phyloP scores from a whole-genome alignment of 768 basidiomycete genomes.

The Lentinus brumalis region DNA sequence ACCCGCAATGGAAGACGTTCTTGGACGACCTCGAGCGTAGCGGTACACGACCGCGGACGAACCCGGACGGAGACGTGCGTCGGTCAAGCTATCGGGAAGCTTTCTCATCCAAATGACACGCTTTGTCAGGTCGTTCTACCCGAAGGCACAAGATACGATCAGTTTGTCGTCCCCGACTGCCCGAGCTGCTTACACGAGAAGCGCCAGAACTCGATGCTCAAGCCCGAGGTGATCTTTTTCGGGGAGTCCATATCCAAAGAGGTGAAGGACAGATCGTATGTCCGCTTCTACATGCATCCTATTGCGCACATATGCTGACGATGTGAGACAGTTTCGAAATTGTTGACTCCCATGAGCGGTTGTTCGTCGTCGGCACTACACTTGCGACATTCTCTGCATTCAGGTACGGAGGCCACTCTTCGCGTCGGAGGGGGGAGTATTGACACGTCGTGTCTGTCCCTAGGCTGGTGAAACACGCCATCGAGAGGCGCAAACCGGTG shows the following conservation, averaged over 20 bases:
- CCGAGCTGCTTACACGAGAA: conserved; percentile 62
- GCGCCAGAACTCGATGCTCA: conserved; percentile 65
- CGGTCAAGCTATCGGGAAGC: background rate
- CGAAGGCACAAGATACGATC: conserved; percentile 73
- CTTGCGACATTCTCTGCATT: conserved; percentile 94
- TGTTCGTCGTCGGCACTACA: conserved; percentile 87
- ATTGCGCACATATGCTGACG: background rate
- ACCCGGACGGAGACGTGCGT: conserved; percentile 91
- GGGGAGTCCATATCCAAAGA: conserved; percentile 79
- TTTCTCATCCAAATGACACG: background rate
- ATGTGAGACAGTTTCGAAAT: conserved; percentile 50
- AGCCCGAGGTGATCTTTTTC: conserved; percentile 86
- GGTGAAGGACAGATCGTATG: conserved; percentile 75
- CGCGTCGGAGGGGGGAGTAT: background rate
- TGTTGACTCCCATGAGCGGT: conserved; percentile 59
- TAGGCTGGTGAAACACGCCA: conserved; percentile 80
- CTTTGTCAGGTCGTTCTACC: conserved; percentile 64
- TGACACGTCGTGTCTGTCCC: background rate
- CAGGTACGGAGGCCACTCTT: conserved; percentile 46
- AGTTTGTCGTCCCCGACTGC: conserved; percentile 82
- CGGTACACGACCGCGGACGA: conserved; percentile 69
- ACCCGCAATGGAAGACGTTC: conserved; percentile 79
- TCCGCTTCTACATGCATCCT: no score
- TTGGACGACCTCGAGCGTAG: conserved; percentile 62
- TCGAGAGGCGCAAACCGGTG: conserved; percentile 74